Base-by-base conservation (phyloP, 805 yeast genomes). In the Metschnikowia bowlesiae region DNA sequence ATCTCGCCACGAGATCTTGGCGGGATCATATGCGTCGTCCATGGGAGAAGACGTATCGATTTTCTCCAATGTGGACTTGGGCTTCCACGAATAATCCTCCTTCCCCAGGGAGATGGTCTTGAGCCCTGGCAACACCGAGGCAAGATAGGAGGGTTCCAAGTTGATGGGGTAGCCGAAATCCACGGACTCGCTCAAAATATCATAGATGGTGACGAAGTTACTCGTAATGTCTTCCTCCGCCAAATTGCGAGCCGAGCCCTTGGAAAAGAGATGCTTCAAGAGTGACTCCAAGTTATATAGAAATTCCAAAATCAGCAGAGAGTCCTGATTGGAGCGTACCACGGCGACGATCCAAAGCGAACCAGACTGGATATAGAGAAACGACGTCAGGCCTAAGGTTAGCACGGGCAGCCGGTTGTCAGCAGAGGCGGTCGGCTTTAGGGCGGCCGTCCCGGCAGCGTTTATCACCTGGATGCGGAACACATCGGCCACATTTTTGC, bases 321-420 rank as follows among this genome's bases (percentile, higher is more conserved):
- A 90, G 63, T 92, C 97, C 35, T 85, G 88, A 63, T 92, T 94
- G 39, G 89, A 84, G 54, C 97, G 78, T 0, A 95, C 82, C n/a
- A 91, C 90, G 0, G 91, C 96, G 9, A 91, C 96, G 8, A 89
- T 60, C 86, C 95, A 94, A 13, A 92, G 59, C 46, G 76, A 71
- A 11, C 75, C 75, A 30, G 78, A 73, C 55, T 80, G 81, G 44
- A 88, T 83, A 62, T 89, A 91, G 48, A 89, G 76, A 63, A 92
- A 94, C 0, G 96, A 85, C 0, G 98, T 94, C 0, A 96, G 88
- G 1, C 98, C 98, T 40, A 94, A 69, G 0, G 98, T 94, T 40
- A 92, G 70, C 37, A 73, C 70, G 9, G 78, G 78, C 46, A 74
- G 70, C 44, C 71, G 62, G 44, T 61, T 63, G 40, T 66, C 68